phyloP scores from a whole-genome alignment of 345 rosid species.

The Boechera divaricarpa region DNA sequence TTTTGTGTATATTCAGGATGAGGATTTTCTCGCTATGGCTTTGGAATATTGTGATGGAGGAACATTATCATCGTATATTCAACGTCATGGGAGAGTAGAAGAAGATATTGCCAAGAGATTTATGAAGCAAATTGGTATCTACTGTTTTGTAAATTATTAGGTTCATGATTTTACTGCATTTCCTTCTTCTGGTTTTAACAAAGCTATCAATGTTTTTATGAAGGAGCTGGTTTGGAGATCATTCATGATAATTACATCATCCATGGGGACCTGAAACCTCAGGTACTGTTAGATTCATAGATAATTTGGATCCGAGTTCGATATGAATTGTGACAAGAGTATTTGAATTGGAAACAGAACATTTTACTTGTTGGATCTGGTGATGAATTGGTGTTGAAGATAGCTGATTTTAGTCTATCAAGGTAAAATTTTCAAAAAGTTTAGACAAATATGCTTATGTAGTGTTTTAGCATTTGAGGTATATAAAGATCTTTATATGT shows the following conservation, averaged over 20 bases:
- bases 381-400: slow-evolving; percentile 59
- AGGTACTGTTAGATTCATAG: slow-evolving; percentile 45
- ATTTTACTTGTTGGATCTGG: slow-evolving; percentile 57
- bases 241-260: slow-evolving; percentile 59
- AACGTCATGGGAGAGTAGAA: slow-evolving; percentile 54
- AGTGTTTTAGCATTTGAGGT: slow-evolving; percentile 4
- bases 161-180: not conserved
- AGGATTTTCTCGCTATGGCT: slow-evolving; percentile 51
- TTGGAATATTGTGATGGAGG: slow-evolving; percentile 73
- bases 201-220: slow-evolving; percentile 6
- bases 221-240: slow-evolving; percentile 70
- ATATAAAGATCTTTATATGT: not conserved
- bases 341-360: slow-evolving; percentile 53
- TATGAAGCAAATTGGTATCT: slow-evolving; percentile 65
- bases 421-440: slow-evolving; percentile 48
- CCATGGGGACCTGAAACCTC: slow-evolving; percentile 72
- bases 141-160: not conserved
- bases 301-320: not conserved
- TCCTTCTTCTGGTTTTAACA: not conserved
- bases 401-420: slow-evolving; percentile 79
- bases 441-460: not conserved
- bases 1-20: slow-evolving; percentile 47
- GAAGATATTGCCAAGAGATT: slow-evolving; percentile 60
- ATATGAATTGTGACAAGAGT: not conserved
- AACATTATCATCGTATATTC: slow-evolving; percentile 58